These are phyloP conservation scores for Abrus pulchellus DNA, from an alignment of 306 rosid species.

Conservation along the genomic window DNA sequence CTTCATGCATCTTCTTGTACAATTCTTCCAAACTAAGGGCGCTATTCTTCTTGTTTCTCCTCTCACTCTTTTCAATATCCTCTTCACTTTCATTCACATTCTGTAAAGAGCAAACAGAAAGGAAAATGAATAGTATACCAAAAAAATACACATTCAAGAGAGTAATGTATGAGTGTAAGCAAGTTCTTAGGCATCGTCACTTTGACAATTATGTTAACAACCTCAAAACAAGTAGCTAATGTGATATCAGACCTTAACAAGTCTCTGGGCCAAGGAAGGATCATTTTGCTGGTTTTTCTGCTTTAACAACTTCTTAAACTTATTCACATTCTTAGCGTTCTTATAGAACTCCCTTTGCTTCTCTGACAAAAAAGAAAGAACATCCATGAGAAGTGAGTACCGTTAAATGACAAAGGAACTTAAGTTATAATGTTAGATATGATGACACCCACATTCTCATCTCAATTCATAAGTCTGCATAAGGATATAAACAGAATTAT, in stretches of 20 bases:
- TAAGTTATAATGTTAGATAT: background rate
- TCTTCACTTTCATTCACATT: constrained; percentile 53
- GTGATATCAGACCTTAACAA: constrained; percentile 58
- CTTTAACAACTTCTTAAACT: constrained; percentile 76
- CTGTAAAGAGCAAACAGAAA: constrained; percentile 50
- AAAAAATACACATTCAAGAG: background rate
- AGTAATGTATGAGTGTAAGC: background rate
- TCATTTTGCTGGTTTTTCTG: constrained; percentile 55
- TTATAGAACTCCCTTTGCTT: constrained; percentile 77
- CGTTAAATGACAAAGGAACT: background rate
- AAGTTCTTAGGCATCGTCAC: background rate
- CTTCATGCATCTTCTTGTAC: constrained; percentile 67
- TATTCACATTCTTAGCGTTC: constrained; percentile 80
- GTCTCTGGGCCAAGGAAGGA: constrained; percentile 33
- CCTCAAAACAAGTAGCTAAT: constrained; percentile 11
- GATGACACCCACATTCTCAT: background rate
- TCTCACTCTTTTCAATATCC: constrained; percentile 36
- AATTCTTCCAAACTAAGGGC: constrained; percentile 59
- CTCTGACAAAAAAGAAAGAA: constrained; percentile 59
- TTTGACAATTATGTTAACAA: background rate
- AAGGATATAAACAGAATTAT: constrained; percentile 2
- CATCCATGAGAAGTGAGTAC: constrained; percentile 16
- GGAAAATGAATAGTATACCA: background rate
- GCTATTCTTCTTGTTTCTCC: constrained; percentile 51
- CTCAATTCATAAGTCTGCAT: constrained; percentile 8